Percentiles rank a stretch among this genome's conserved stretches.
Evolutionary conservation across 2,329 filamentous ascomycete genomes (phyloP).

Genomic region (Colletotrichum lupini): DNA sequence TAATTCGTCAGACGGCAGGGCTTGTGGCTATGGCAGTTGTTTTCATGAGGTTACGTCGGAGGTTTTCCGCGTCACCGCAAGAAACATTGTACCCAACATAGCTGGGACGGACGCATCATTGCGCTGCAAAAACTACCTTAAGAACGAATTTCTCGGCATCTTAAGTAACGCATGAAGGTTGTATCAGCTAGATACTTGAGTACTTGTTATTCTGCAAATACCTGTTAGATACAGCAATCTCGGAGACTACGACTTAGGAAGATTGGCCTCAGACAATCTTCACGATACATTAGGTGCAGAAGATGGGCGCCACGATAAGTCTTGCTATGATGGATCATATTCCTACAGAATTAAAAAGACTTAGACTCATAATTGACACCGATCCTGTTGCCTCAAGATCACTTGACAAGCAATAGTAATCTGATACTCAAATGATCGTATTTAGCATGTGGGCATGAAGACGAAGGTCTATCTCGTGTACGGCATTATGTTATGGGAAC

Average conservation of each 20-base stretch:
- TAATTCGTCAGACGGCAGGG: not conserved
- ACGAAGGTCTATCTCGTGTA: not conserved
- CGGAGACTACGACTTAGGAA: no score
- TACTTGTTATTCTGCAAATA: no score
- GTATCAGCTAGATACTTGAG: no score
- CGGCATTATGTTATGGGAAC: not conserved
- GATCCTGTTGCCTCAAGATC: not conserved
- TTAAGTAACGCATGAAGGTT: no score
- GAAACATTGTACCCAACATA: not conserved
- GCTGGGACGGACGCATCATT: not conserved
- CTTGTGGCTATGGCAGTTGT: not conserved
- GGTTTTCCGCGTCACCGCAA: not conserved
- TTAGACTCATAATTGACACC: not conserved
- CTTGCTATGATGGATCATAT: no score
- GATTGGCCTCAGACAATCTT: no score
- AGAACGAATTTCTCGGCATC: no score
- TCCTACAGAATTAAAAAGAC: no score
- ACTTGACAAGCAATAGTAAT: not conserved
- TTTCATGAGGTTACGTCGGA: not conserved
- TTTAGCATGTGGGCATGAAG: not conserved
- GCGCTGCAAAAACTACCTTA: no score
- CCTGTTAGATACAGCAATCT: no score
- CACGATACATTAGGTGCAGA: no score
- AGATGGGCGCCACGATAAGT: no score
- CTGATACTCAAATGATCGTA: not conserved